Base-by-base conservation (phyloP, 176 grass and related monocot genomes). In the bread wheat (Triticum aestivum) region DNA sequence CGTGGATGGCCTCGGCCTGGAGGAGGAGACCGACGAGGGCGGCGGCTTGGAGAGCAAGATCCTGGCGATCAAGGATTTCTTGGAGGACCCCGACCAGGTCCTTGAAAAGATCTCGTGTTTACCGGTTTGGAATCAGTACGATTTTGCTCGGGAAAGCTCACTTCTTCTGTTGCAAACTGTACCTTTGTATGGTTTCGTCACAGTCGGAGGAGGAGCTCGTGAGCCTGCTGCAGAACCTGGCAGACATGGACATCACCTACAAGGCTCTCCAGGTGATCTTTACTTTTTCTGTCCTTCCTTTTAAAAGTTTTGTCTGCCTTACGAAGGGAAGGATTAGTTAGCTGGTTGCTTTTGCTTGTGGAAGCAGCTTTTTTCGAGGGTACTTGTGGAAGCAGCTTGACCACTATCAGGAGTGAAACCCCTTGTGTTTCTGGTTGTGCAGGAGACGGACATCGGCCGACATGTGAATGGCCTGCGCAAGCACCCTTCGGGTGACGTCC, bases 221-320 rank as follows among this genome's bases (percentile, higher is more conserved):
- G 65, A 91, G 83, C 82, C 32, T 92, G 21, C 72, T 95, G 32
- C 91, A 93, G 74, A 95, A 89, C 35, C 85, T 98, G 15, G 87
- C 84, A 69, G 89, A 93, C 83, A 93, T 95, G 93, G 93, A 95
- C 66, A 90, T 98, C 61, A 95, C 95, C 33, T 92, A 91, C 79
- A 89, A 83, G 74, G 85, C 86, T 87, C 93, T 98, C 67, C 85
- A 92, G 83, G 95, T 95, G 80, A 47, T 81, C 2, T 24, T 67
- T 66, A 83, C 34, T 5, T 47, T 45, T 33, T 38, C 20, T 51
- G 1, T 9, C 11, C 39, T 11, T 65, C 37, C 66, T 54, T 2
- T 54, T 54, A 54, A 9, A 59, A 21, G 18, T 59, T 59, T 59
- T 59, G 56, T 59, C 6, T 59, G 56, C 56, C 56, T 13, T 80